Evolutionary conservation across 2,329 filamentous ascomycete species (phyloP).

Genomic region (Claviceps maximensis): DNA sequence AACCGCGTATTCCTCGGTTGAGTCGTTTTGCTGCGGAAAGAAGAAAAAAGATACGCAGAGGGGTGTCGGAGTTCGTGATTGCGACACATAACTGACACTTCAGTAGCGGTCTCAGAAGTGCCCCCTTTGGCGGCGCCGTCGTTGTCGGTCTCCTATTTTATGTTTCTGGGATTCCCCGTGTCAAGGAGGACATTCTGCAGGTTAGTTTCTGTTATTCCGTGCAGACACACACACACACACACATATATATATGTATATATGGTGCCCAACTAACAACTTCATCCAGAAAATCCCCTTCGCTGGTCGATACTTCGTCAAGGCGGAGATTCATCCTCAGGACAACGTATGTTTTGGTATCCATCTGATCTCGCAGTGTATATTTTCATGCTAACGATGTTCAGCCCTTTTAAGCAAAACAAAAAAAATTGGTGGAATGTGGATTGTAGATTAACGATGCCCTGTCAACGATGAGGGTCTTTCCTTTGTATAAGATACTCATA

Average conservation of each 20-base stretch:
- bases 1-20: neutral
- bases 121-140: constrained; percentile 43
- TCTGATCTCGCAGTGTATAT: too few species aligned
- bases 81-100: neutral
- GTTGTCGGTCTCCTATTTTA: constrained; percentile 46
- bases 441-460: constrained; percentile 17
- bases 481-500: constrained; percentile 26
- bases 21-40: neutral
- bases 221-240: too few species aligned
- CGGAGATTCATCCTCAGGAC: constrained; percentile 45
- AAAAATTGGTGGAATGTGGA: constrained; percentile 11
- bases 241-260: too few species aligned
- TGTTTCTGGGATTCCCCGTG: constrained; percentile 47
- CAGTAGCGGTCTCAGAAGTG: constrained; percentile 17
- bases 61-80: neutral
- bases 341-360: constrained; percentile 35
- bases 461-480: constrained; percentile 13
- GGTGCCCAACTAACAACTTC: neutral
- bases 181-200: constrained; percentile 45
- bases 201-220: constrained; percentile 22
- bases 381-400: constrained; percentile 14
- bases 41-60: neutral
- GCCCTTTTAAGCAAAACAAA: constrained; percentile 26
- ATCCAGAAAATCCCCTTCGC: constrained; percentile 42
- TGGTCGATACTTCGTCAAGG: constrained; percentile 35